Evolutionary conservation across 169 alveolate species (phyloP), one percentile per base, ranked within the genome.

Genomic region (Plasmodium coatneyi): DNA sequence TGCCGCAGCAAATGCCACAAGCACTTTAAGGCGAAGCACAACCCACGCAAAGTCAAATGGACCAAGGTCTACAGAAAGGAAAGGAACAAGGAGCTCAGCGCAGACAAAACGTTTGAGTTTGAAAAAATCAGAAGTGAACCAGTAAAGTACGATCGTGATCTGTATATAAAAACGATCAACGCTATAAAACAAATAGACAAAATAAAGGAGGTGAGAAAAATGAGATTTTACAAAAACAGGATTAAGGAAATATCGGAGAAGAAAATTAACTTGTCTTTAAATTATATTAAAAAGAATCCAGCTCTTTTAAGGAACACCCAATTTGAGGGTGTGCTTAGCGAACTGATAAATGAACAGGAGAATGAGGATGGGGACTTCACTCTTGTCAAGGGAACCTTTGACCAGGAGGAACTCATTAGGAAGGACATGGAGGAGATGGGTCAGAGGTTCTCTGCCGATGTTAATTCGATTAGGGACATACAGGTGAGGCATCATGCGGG

Each of bases 41-140:
- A 99, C 92, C 99, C 99, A 6, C 96, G 99, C 76, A 99, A 99
- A 96, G 96, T 98, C 82, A 98, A 97, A 87, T 99, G 99, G 99
- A 99, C 99, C 34, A 99, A 99, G 97, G 99, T 99, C 12, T 98
- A 98, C 92, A 95, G 99, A 90, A 97, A 98, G 82, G 97, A 99
- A 56, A 92, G 86, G 71, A 99, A 99, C 36, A 98, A 99, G 96
- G 99, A 99, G 97, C 96, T 99, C 98, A 96, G 96, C 49, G 96
- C 97, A 7, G 99, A 99, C 94, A 95, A 98, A 34, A 98, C 98
- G 25, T 98, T 99, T 83, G 99, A 98, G 60, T 98, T 98, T 93
- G 99, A 99, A 97, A 97, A 98, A 97, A 97, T 98, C 89, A 96
- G 99, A 91, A 98, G 99, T 93, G 97, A 96, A 60, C 99, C 99